Evolutionary conservation across 164 flowering plant species (phyloP).

Genomic region (Stephania yunnanensis): DNA sequence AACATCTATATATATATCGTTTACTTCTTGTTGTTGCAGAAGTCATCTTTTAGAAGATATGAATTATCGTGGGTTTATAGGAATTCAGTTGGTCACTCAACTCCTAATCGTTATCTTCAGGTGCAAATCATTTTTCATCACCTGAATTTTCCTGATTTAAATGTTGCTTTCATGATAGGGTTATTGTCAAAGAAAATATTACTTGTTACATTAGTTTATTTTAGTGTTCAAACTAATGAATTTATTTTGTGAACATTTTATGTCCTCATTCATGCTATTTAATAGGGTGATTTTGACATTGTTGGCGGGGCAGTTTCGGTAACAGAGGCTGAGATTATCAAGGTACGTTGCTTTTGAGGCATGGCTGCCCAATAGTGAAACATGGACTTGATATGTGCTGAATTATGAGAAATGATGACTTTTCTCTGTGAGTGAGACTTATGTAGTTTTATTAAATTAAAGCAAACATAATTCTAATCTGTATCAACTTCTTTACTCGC

Average conservation of each 20-base stretch:
- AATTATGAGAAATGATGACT: no score
- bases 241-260: no score
- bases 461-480: no score
- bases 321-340: slow-evolving; percentile 84
- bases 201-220: no score
- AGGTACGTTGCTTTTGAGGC: slow-evolving; percentile 37
- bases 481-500: no score
- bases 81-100: slow-evolving; percentile 83
- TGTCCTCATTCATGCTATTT: slow-evolving; percentile 1
- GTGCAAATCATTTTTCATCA: slow-evolving; percentile 24
- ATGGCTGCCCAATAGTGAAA: no score
- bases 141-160: background rate
- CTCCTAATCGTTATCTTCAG: slow-evolving; percentile 95
- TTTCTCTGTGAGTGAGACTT: no score
- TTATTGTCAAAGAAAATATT: no score
- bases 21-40: slow-evolving; percentile 32
- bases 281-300: slow-evolving; percentile 90
- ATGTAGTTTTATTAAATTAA: no score
- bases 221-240: no score
- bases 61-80: slow-evolving; percentile 78
- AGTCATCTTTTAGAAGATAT: slow-evolving; percentile 68
- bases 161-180: no score
- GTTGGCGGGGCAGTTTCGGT: slow-evolving; percentile 78
- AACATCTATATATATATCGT: background rate
- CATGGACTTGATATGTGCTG: no score